phyloP scores from a whole-genome alignment of 106 monocot species.

The Apostasia shenzhenica region DNA sequence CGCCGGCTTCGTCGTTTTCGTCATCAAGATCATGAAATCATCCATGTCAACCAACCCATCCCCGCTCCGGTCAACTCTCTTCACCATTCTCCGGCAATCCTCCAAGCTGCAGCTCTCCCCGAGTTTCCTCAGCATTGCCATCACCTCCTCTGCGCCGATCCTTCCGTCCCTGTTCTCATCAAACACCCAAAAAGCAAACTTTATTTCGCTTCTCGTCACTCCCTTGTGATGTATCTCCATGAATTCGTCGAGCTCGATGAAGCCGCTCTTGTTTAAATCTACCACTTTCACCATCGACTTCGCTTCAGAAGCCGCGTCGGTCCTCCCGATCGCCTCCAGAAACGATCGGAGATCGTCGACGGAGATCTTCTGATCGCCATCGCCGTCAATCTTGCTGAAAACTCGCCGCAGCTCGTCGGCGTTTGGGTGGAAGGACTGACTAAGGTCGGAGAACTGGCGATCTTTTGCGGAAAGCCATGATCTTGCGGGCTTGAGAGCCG shows the following conservation, averaged over 20 bases:
- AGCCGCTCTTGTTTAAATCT: slow-evolving; percentile 32
- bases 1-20: slow-evolving; percentile 35
- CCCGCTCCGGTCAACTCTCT: slow-evolving; percentile 21
- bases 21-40: slow-evolving; percentile 91
- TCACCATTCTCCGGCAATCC: slow-evolving; percentile 60
- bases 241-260: slow-evolving; percentile 57
- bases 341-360: slow-evolving; percentile 23
- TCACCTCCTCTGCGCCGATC: slow-evolving; percentile 54
- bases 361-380: slow-evolving; percentile 41
- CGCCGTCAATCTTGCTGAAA: slow-evolving; percentile 43
- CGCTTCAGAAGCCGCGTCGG: slow-evolving; percentile 19
- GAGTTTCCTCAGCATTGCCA: slow-evolving; percentile 24
- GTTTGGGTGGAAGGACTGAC: slow-evolving; percentile 28
- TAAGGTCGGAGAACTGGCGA: slow-evolving; percentile 35
- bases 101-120: slow-evolving; percentile 41
- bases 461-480: slow-evolving; percentile 24
- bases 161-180: slow-evolving; percentile 68
- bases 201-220: slow-evolving; percentile 34
- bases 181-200: slow-evolving; percentile 57
- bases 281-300: slow-evolving; percentile 26
- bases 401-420: slow-evolving; percentile 51
- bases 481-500: slow-evolving; percentile 10
- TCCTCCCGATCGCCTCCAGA: slow-evolving; percentile 23
- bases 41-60: slow-evolving; percentile 61
- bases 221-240: slow-evolving; percentile 74